These are phyloP conservation scores for Cyclostephanos invisitatus DNA, from an alignment of 108 stramenopile species.

Conservation along the genomic window DNA sequence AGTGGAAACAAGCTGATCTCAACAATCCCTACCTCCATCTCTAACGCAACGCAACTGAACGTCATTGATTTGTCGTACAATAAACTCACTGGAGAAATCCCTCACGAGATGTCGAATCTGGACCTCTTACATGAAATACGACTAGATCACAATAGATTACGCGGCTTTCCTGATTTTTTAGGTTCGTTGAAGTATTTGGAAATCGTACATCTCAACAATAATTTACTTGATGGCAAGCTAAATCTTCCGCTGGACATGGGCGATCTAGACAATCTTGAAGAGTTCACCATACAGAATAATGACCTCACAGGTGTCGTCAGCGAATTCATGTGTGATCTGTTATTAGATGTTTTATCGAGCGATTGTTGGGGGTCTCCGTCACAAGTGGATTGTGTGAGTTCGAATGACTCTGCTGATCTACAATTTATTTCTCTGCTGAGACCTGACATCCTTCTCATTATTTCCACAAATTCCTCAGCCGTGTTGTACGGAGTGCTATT, in stretches of 20 bases:
- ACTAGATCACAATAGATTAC: conserved; percentile 40
- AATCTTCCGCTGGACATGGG: conserved; percentile 22
- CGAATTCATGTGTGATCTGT: conserved; percentile 39
- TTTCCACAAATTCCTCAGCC: conserved; percentile 1
- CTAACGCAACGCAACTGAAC: conserved; percentile 32
- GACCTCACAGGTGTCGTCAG: conserved; percentile 25
- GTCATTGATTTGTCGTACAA: conserved; percentile 41
- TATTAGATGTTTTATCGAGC: conserved; percentile 33
- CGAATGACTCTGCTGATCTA: background rate
- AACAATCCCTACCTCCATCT: conserved; percentile 33
- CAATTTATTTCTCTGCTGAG: background rate
- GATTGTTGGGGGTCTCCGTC: conserved; percentile 48
- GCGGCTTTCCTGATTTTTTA: conserved; percentile 40
- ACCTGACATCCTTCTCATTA: background rate
- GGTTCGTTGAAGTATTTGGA: conserved; percentile 32
- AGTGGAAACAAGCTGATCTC: conserved; percentile 38
- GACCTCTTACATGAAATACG: conserved; percentile 23
- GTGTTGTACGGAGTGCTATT: conserved; percentile 42
- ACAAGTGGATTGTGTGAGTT: conserved; percentile 34
- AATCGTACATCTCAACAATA: conserved; percentile 42
- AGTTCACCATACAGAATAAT: conserved; percentile 42
- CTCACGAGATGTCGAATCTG: conserved; percentile 25
- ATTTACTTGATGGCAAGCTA: conserved; percentile 36
- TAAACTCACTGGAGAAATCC: conserved; percentile 40
- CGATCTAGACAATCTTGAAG: conserved; percentile 26